phyloP scores from a whole-genome alignment of 257 asterid genomes.

The Solanum paucissectum region DNA sequence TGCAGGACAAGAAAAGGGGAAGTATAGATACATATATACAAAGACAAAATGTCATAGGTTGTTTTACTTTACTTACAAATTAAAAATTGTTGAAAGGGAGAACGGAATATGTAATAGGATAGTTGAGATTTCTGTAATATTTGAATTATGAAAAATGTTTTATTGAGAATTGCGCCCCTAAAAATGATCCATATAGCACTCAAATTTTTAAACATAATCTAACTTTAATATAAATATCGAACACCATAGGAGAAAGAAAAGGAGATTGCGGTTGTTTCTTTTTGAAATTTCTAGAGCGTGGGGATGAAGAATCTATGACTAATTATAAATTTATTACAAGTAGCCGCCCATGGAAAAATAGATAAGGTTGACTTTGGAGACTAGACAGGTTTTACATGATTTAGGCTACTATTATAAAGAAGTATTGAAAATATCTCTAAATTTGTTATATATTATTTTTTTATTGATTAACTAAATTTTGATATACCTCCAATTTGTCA shows the following conservation, averaged over 20 bases:
- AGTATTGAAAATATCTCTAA: accelerated
- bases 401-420: no score
- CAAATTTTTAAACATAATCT: not conserved
- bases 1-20: not conserved
- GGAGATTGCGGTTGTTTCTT: not conserved
- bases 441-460: no score
- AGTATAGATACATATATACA: not conserved
- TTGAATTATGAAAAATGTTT: not conserved
- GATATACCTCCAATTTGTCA: accelerated
- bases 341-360: not conserved
- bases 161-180: accelerated
- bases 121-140: not conserved
- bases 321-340: not conserved
- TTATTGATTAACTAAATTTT: no score
- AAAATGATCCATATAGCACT: accelerated
- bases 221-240: not conserved
- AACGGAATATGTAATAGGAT: accelerated
- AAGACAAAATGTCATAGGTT: not conserved
- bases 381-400: not conserved
- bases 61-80: not conserved
- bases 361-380: not conserved
- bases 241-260: accelerated
- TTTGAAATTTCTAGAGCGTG: not conserved
- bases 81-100: not conserved
- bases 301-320: not conserved